phyloP scores from a whole-genome alignment of 345 rosid species.

The Geranium rotundifolium region DNA sequence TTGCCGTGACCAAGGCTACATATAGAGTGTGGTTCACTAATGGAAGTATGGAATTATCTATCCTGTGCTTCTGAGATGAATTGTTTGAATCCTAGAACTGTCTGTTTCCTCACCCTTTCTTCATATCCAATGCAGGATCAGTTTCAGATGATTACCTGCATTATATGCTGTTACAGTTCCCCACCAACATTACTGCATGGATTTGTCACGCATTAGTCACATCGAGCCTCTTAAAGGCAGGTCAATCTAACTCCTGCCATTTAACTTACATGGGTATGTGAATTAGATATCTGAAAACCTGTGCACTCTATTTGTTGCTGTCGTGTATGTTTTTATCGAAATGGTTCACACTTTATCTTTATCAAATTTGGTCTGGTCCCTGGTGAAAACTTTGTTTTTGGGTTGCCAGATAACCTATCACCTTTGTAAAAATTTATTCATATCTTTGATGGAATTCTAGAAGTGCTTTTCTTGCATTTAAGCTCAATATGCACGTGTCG shows the following conservation, averaged over 20 bases:
- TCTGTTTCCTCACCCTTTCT: slow-evolving; percentile 8
- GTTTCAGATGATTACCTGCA: slow-evolving; percentile 92
- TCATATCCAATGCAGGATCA: slow-evolving; percentile 39
- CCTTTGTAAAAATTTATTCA: not conserved
- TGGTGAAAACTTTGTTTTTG: not conserved
- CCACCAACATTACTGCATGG: slow-evolving; percentile 95
- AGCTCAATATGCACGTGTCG: not conserved
- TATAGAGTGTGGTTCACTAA: not conserved
- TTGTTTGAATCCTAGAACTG: not conserved
- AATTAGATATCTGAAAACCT: slow-evolving; percentile 9
- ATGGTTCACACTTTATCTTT: not conserved
- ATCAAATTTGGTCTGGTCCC: not conserved
- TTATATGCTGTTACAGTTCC: slow-evolving; percentile 85
- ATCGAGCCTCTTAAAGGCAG: slow-evolving; percentile 93
- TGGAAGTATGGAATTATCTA: no score
- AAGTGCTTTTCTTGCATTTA: not conserved
- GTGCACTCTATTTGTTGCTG: not conserved
- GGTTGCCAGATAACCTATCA: not conserved
- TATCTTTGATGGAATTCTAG: not conserved
- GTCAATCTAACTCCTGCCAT: slow-evolving; percentile 32
- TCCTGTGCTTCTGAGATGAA: not conserved
- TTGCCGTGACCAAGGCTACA: no score
- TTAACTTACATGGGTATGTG: slow-evolving; percentile 24
- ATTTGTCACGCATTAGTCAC: slow-evolving; percentile 83
- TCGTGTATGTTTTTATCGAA: not conserved